phyloP scores from a whole-genome alignment of 805 yeast genomes.

The Huiozyma sinensis region DNA sequence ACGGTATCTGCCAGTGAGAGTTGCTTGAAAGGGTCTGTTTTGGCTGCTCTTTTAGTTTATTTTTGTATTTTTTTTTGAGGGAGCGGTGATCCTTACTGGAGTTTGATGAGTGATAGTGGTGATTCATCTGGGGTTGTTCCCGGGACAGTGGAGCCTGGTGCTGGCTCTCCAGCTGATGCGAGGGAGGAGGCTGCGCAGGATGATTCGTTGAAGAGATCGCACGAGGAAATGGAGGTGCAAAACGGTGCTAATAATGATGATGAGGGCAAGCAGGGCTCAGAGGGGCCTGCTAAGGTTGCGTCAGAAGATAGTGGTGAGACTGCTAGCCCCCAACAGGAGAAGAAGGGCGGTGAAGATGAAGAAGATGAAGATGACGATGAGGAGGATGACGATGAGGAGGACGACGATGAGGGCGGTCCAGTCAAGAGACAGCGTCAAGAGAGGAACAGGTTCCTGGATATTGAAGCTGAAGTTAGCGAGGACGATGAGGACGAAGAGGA shows the following conservation, averaged over 20 bases:
- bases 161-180: too few species aligned
- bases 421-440: slow-evolving; percentile 36
- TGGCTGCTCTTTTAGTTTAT: too few species aligned
- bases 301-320: neutral
- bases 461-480: slow-evolving; percentile 97
- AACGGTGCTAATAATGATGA: slow-evolving; percentile 1
- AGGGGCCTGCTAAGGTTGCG: neutral
- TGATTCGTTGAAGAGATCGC: slow-evolving; percentile 2
- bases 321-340: slow-evolving; percentile 2
- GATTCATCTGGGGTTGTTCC: too few species aligned
- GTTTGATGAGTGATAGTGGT: too few species aligned
- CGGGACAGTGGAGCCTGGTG: too few species aligned
- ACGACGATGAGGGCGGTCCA: slow-evolving; percentile 37
- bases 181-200: too few species aligned
- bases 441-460: slow-evolving; percentile 87
- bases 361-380: slow-evolving; percentile 39
- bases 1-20: too few species aligned
- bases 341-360: slow-evolving; percentile 18
- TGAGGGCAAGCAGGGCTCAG: neutral
- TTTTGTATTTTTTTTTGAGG: too few species aligned
- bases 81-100: neutral
- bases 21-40: too few species aligned
- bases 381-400: slow-evolving; percentile 53
- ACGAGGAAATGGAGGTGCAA: neutral
- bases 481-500: slow-evolving; percentile 91